Base-by-base conservation (phyloP, 257 asterid genomes). In the Solanum tarapatanum region DNA sequence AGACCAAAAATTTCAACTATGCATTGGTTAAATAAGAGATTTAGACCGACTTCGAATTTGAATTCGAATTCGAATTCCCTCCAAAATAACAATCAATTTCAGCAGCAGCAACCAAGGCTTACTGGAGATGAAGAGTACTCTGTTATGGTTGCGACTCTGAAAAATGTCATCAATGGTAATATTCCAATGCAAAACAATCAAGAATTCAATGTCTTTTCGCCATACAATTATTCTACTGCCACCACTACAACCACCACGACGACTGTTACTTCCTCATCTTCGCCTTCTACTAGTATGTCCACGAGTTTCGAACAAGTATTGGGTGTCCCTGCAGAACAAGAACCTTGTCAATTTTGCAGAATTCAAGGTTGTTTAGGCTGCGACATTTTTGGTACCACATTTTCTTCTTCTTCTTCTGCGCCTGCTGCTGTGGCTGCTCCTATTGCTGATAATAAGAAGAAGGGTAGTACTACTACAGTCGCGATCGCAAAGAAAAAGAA, bases 311-410 rank as follows among this genome's bases (percentile, higher is more conserved):
- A n/a, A 32, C 37, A 89, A 14, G 28, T 89, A 11, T 62, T 93
- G 85, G 83, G 93, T 1, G 93, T 92, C 32, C 11, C 92, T 3
- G 96, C 62, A 2, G 91, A 84, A 10, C 76, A 88, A 76, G 94
- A 91, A 75, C 91, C 93, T 26, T 95, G 99, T 89, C 84, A 89
- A 17, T 83, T 90, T 43, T 96, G 99, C 90, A 66, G 90, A 16
- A 95, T 93, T 13, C 88, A 88, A 7, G 98, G 94, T 2, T 96
- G 99, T 23, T 85, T 96, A 84, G 99, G 98, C 10, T 96, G 98
- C 80, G 88, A 95, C 45, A 91, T 91, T 87, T 96, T 94, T 16
- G 92, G 51, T 2, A 90, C 88, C 0, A 58, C 32, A 33, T 88
- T 74, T 35, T 36, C 51, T 36, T 5, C 51, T 72, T 72, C 77